Evolutionary conservation across 257 asterid genomes (phyloP), one percentile per base, ranked within the genome.

Genomic region (Gentiana straminea): DNA sequence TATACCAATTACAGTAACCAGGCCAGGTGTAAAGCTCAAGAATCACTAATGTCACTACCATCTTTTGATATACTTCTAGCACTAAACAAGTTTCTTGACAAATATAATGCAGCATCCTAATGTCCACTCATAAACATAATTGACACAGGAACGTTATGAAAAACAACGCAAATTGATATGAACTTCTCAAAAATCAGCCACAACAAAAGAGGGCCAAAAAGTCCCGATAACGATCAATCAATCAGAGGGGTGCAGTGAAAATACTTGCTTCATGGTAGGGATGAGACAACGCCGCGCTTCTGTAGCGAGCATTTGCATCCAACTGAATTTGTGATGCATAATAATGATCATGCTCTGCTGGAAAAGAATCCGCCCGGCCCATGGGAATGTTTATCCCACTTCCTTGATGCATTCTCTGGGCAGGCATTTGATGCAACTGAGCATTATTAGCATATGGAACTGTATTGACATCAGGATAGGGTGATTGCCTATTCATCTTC

Each of bases 201-300:
- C 12, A 32, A 32, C 24, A 2, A 2, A 51, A 24, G 13, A 63
- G 36, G 7, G 8, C 8, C 34, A 35, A 3, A 35, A 8, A 8
- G 35, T 32, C 8, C 1, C 10, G 5, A 33, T 13, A 13, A 55
- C 4, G 7, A 15, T 24, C 24, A 24, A 24, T 24, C 24, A 24
- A 0, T 15, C 8, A 13, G 47, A 54, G 37, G 54, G 38, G 61
- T 15, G 3, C 49, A 24, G 49, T 9, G 52, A 63, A 5, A 44
- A 34, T 64, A 64, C 68, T 64, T 64, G 68, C 37, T 44, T 64
- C 55, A 55, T 39, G 38, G 56, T 64, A 48, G 3, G 56, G 50
- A 13, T 37, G 68, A 63, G 54, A 44, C 7, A 3, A 15, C 38
- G 51, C 7, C 53, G 59, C 41, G 52, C 41, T 48, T 11, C 12